Evolutionary conservation across 75 land plant genomes (phyloP), one percentile per base, ranked within the genome.

Genomic region (Cunninghamia lanceolata): DNA sequence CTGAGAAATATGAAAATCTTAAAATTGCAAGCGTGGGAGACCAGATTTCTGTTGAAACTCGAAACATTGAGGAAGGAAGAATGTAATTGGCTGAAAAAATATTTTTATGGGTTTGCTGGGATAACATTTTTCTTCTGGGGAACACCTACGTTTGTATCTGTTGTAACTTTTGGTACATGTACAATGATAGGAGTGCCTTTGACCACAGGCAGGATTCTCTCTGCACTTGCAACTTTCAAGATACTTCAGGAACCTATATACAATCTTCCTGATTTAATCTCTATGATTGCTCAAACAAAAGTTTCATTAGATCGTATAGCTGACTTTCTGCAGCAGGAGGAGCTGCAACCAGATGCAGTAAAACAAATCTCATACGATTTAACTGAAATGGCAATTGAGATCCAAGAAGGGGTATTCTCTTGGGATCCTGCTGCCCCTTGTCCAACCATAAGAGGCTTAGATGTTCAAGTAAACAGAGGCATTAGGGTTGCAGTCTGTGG

Each of bases 171-270:
- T 86, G 93, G 93, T 54, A 91, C 92, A 25, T 97, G 99, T 86
- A 83, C 95, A 66, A 19, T 96, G 14, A 21, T 93, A 36, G 88
- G 89, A 53, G 88, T 84, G 13, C 94, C 95, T 45, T 85, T 97
- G 59, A 93, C 94, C 35, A 47, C 98, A 50, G 94, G 95, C 19
- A 90, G 87, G 78, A 94, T 96, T 38, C 90, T 97, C 39, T 93
- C 99, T 52, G 96, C 98, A 50, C 36, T 96, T 78, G 99, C 98
- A 14, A 97, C 98, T 25, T 94, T 97, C 71, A 85, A 93, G 45
- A 91, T 96, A n/a, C 92, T 95, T 15, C 96, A 94, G 89, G 95
- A 92, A 39, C 96, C 96, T 4, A 92, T 95, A 2, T 92, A 90
- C 78, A 93, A 88, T 54, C 86, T 95, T 1, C 96, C 96, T n/a